Percentiles rank a stretch among this genome's conserved stretches.
These are phyloP conservation scores for Diphasiastrum complanatum DNA, from an alignment of 83 land plant genomes.

Conservation along the genomic window DNA sequence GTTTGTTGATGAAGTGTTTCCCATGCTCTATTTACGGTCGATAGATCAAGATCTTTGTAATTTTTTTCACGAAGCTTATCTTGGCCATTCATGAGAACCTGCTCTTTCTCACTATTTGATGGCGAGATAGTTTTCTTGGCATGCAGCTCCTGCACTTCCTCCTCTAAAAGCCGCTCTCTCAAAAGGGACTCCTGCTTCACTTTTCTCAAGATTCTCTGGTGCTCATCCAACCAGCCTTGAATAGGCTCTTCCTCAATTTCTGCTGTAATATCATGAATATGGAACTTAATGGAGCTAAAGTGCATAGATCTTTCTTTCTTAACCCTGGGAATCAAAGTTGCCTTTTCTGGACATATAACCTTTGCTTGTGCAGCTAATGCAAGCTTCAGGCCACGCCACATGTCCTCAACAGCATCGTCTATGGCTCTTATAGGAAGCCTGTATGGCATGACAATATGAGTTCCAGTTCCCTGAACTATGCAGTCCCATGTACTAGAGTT, in stretches of 20 bases:
- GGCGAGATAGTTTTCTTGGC: background rate
- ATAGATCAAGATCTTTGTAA: constrained; percentile 31
- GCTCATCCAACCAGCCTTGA: constrained; percentile 99
- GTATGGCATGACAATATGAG: constrained; percentile 78
- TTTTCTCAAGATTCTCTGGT: constrained; percentile 65
- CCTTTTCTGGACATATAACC: constrained; percentile 15
- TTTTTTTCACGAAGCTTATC: constrained; percentile 47
- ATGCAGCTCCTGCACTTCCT: constrained; percentile 22
- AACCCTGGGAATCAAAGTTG: constrained; percentile 35
- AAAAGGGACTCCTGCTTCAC: constrained; percentile 64
- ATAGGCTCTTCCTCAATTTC: constrained; percentile 98
- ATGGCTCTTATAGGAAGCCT: constrained; percentile 80
- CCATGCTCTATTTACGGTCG: constrained; percentile 24
- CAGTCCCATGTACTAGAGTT: constrained; percentile 59
- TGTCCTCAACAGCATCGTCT: constrained; percentile 91
- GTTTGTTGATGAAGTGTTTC: constrained; percentile 62
- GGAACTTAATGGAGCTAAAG: constrained; percentile 51
- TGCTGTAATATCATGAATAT: constrained; percentile 59
- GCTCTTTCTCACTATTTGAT: constrained; percentile 36
- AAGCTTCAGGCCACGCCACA: constrained; percentile 70
- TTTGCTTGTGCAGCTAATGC: constrained; percentile 54
- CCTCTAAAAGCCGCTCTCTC: constrained; percentile 64
- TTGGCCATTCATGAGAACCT: constrained; percentile 23
- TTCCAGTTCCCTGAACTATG: constrained; percentile 76
- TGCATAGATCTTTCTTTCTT: constrained; percentile 38